Evolutionary conservation across 2,329 filamentous ascomycete genomes (phyloP), one percentile per base, ranked within the genome.

Genomic region (Arthrobotrys sinensis): DNA sequence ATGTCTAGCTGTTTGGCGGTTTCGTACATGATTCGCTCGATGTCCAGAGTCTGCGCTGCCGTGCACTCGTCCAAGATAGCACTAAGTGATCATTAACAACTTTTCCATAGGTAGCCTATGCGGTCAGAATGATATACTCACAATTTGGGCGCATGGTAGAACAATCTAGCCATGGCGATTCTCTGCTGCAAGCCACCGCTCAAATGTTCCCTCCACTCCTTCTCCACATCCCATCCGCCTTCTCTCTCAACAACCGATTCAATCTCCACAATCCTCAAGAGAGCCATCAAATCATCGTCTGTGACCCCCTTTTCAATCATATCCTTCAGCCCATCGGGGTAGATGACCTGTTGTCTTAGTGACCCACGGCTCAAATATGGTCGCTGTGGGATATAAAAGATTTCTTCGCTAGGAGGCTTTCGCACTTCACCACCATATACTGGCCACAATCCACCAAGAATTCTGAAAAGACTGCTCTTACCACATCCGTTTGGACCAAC

Each of bases 11-110:
- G 88, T 87, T 99, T 98, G 63, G 96, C 96, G 69, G 93, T 94
- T 82, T 97, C 95, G 84, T 99, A 99, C 94, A 99, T 98, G 83
- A 93, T 89, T 83, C 93, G 92, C 83, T 99, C 96, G 78, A 94
- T 94, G 81, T 98, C 95, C 32, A 97, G 88, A 14, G 96, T 97
- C n/a, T 99, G 93, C 65, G 91, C 93, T 71, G 91, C 94, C 5
- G 96, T 99, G 85, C 96, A 99, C 86, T 99, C 96, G 84, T 99
- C 96, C 43, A 99, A 87, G 81, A 99, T 99, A 10, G 96, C 96
- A 84, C 80, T 81, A 34, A 24, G 12, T 24, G 8, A 21, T 45
- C 5, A 24, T 78, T 72, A 78, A 62, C 24, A 50, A 32, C 43
- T 28, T 19, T 24, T 40, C 24, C 28, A 34, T 28, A 45, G 24